Evolutionary conservation across 495 filamentous ascomycete species (phyloP), one percentile per base, ranked within the genome.

Genomic region (Beverwykella pulmonaria): DNA sequence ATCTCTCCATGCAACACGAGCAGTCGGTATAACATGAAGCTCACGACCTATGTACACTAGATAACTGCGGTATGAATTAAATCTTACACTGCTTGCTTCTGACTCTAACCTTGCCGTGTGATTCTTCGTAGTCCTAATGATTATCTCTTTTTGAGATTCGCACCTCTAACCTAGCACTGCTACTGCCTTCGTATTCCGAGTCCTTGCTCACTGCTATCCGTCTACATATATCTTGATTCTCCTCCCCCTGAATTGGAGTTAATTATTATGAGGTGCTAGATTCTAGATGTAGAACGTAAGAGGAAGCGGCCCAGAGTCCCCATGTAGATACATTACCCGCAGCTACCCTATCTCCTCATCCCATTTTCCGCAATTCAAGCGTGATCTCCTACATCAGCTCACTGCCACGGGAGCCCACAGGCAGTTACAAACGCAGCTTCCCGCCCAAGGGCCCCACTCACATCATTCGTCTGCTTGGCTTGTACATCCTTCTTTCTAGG

Each of bases 31-130:
- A 66, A 54, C 63, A 66, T 25, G 63, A 66, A 41, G 56, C 63
- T 66, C 49, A 66, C 53, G 63, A 60, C 56, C 36, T 34, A 46
- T 66, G 64, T 67, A 67, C 50, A 67, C 57, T 67, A 67, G 48
- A 49, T 39, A 12, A 44, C 23, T 53, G 63, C 56, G 39, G 58
- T 67, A 61, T 55, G 58, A 61, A 61, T 56, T 29, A 12, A 44
- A 10, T n/a, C 39, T 44, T 66, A 55, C 17, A 30, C 25, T 49
- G 22, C 36, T 56, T 15, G 20, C 22, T 48, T 39, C 25, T 27
- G 32, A 36, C n/a, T 50, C 15, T 36, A 39, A 9, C 32, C 1
- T 44, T 41, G 34, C 54, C 17, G 20, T n/a, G n/a, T 47, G 44
- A n/a, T 47, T 5, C 44, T 47, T 22, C n/a, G 44, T 47, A 17